A percentile compares a stretch with the other conserved stretches of the same genome.
These are phyloP conservation scores for Coemansia umbellata DNA, from an alignment of 192 early-diverging fungal species.

Conservation along the genomic window DNA sequence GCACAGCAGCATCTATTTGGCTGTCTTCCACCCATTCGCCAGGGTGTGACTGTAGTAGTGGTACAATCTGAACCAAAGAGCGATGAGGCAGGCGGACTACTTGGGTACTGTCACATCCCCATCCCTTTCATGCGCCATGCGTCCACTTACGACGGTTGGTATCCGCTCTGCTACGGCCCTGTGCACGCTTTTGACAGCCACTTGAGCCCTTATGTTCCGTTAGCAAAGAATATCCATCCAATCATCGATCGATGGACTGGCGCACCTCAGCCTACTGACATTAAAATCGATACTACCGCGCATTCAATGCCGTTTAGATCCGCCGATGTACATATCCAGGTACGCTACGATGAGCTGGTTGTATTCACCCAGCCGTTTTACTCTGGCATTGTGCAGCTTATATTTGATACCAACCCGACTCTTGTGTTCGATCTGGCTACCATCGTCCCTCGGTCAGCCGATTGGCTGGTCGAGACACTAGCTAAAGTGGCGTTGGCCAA, in stretches of 20 bases:
- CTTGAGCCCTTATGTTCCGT: slow-evolving; percentile 13
- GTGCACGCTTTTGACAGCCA: slow-evolving; percentile 2
- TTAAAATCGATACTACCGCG: neutral
- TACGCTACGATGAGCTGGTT: slow-evolving; percentile 45
- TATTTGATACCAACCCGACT: slow-evolving; percentile 28
- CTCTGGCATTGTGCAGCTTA: slow-evolving; percentile 5
- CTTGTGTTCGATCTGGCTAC: slow-evolving; percentile 28
- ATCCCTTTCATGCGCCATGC: slow-evolving; percentile 29
- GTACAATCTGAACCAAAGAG: slow-evolving; percentile 6
- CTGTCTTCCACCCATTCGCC: slow-evolving; percentile 21
- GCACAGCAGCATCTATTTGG: slow-evolving; percentile 28
- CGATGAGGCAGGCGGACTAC: slow-evolving; percentile 7
- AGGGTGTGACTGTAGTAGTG: slow-evolving; percentile 18
- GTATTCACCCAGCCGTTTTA: slow-evolving; percentile 26
- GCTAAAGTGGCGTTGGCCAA: slow-evolving; percentile 37
- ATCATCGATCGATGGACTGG: slow-evolving; percentile 5
- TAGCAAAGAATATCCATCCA: slow-evolving; percentile 16
- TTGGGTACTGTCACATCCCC: slow-evolving; percentile 40
- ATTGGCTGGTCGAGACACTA: slow-evolving; percentile 49
- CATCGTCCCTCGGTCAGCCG: slow-evolving; percentile 23
- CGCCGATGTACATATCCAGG: slow-evolving; percentile 38
- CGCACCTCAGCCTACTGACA: neutral
- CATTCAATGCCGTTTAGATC: slow-evolving; percentile 38
- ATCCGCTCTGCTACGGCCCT: slow-evolving; percentile 36
- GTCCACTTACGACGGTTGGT: slow-evolving; percentile 47